These are phyloP conservation scores for Rhodotorula sp. DNA, from an alignment of 1,284 basidiomycete genomes.

Conservation along the genomic window DNA sequence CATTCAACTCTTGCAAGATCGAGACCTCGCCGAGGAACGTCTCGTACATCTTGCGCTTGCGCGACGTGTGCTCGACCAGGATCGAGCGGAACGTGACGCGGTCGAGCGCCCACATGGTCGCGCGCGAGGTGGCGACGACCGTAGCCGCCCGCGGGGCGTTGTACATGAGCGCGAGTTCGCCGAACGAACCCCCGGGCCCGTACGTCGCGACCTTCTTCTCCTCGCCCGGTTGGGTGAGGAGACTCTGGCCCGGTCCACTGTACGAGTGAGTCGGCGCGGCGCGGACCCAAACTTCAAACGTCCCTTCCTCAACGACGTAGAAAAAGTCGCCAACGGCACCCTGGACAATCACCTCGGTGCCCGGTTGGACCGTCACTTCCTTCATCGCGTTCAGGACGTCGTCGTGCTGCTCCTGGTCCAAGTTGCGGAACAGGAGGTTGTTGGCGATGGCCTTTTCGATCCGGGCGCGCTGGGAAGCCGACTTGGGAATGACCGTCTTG, in stretches of 20 bases:
- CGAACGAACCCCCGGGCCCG: conserved; percentile 83
- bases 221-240: conserved; percentile 34
- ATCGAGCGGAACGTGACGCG: conserved; percentile 99
- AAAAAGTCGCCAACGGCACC: conserved; percentile 97
- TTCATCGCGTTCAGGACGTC: conserved; percentile 95
- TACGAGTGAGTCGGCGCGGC: conserved; percentile 39
- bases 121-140: conserved; percentile 75
- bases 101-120: conserved; percentile 91
- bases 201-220: conserved; percentile 84
- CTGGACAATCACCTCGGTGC: conserved; percentile 89
- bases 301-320: conserved; percentile 91
- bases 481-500: conserved; percentile 71
- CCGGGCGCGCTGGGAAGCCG: conserved; percentile 76
- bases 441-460: conserved; percentile 83
- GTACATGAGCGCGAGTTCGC: conserved; percentile 97
- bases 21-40: conserved; percentile 89
- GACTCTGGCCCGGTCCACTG: conserved; percentile 38
- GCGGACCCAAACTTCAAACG: conserved; percentile 79
- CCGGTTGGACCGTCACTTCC: conserved; percentile 70
- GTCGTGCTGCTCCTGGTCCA: conserved; percentile 92
- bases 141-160: conserved; percentile 93
- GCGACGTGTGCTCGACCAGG: conserved; percentile 72
- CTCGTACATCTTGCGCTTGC: conserved; percentile 92
- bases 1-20: conserved; percentile 78
- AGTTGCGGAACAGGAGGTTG: conserved; percentile 93